Base-by-base conservation (phyloP, 345 rosid species). In the Ceriops zippeliana region DNA sequence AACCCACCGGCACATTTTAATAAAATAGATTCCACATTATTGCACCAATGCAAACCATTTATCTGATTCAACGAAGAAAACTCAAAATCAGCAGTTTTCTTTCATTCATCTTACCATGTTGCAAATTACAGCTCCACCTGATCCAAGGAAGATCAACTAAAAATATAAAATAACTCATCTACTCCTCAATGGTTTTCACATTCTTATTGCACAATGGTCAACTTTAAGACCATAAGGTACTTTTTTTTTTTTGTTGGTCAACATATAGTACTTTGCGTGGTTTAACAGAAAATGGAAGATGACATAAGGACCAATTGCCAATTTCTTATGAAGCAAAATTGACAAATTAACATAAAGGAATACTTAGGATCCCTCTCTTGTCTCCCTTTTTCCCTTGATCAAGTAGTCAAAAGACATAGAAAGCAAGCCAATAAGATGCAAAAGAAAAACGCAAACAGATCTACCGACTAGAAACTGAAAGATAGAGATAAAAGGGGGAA, bases 401-500 rank as follows among this genome's bases (percentile, higher is more conserved):
- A 69, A 46, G 56, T 6, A 6, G 24, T 20, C 28, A 13, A 19
- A 42, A 20, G 16, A 19, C 7, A 54, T 16, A 27, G 4, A 49
- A 67, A 58, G 9, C 66, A 70, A 70, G 70, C 70, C 69, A 83
- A 79, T 69, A 32, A 68, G 68, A 49, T 21, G n/a, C 53, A 46
- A 62, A 58, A 56, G 54, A 69, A 68, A 57, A 66, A 76, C 70
- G 58, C 35, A 61, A 70, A 54, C 65, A 61, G 62, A 51, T 38
- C 49, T 42, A 42, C 17, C 3, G 49, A 13, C 49, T 11, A 42
- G 49, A 42, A 13, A 42, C 49, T 42, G 49, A 42, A 15, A 42
- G 49, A 42, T 42, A 42, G 49, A 42, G 49, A 42, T 42, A 42
- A 4, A 4, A 42, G 5, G 49, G 15, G 1, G 49, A 3, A 15